A percentile compares a stretch with the other conserved stretches of the same genome.
These are phyloP conservation scores for Mycena galericulata DNA, from an alignment of 768 basidiomycete species.

Conservation along the genomic window DNA sequence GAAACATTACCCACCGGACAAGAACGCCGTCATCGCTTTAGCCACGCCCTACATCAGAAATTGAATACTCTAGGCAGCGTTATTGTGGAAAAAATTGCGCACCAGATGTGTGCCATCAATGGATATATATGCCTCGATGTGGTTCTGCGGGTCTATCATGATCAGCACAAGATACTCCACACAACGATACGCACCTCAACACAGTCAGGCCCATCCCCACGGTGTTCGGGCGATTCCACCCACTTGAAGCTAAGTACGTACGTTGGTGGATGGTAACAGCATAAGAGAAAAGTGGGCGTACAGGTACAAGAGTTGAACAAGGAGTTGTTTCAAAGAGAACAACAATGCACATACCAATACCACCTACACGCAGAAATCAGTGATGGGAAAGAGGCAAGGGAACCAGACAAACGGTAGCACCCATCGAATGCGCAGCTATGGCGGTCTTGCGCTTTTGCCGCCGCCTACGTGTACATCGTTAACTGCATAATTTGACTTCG, in stretches of 20 bases:
- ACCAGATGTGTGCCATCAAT: slow-evolving; percentile 91
- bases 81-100: slow-evolving; percentile 36
- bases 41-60: slow-evolving; percentile 74
- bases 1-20: slow-evolving; percentile 71
- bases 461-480: slow-evolving; percentile 55
- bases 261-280: slow-evolving; percentile 26
- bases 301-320: slow-evolving; percentile 93
- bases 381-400: not conserved
- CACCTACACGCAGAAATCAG: slow-evolving; percentile 48
- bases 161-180: slow-evolving; percentile 16
- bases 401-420: slow-evolving; percentile 68
- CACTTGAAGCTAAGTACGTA: slow-evolving; percentile 81
- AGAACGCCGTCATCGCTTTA: slow-evolving; percentile 95
- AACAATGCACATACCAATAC: slow-evolving; percentile 58
- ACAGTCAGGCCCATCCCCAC: slow-evolving; percentile 88
- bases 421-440: slow-evolving; percentile 90
- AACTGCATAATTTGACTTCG: not conserved
- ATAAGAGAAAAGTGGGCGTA: not conserved
- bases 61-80: slow-evolving; percentile 3
- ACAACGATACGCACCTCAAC: slow-evolving; percentile 74
- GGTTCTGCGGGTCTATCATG: slow-evolving; percentile 67
- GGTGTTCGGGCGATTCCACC: slow-evolving; percentile 90
- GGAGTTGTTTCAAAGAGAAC: slow-evolving; percentile 18
- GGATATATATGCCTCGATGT: slow-evolving; percentile 87
- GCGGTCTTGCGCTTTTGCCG: slow-evolving; percentile 85